Base-by-base conservation (phyloP, 768 basidiomycete species). In the Suillus sp. region DNA sequence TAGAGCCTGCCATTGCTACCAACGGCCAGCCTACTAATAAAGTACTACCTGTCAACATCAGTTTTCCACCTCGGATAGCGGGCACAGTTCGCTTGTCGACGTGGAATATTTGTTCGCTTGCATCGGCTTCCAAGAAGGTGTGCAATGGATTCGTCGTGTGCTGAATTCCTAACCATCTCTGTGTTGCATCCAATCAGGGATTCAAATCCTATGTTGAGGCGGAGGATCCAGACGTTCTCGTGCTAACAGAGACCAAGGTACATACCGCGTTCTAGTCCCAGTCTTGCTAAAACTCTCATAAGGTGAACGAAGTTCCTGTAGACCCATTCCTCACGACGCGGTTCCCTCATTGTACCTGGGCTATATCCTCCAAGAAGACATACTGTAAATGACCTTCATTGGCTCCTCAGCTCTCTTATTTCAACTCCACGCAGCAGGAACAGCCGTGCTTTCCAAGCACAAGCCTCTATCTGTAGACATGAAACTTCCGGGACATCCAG, bases 241-340 rank as follows among this genome's bases (percentile, higher is more conserved):
- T 95, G 18, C 78, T 96, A 48, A 93, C 91, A 0, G 94, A 96
- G 78, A 95, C 93, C 11, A 96, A 95, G 81, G 92, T 86, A 66
- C 2, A 0, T 2, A 27, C 1, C 20, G 4, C 27, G 6, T 7
- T 11, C 2, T 30, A 50, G 60, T 38, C n/a, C 2, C 58, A 8
- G 60, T 56, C 59, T 11, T 18, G 10, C 60, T 55, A 37, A 67
- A 58, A 67, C 34, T 59, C 0, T 30, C 10, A 27, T 30, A 32
- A 94, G 92, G 85, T 93, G 53, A 93, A 93, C 71, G 79, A 90
- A 55, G 78, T 78, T 48, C 88, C 91, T 0, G 80, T 81, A 5
- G 88, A 91, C 68, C 86, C 84, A 2, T 73, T 72, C 14, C 71
- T 93, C 42, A 83, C 77, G 32, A 69, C 75, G 37, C 85, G 84